Percentiles rank a stretch among this genome's conserved stretches.
These are phyloP conservation scores for Drechmeria coniospora DNA, from an alignment of 2,329 filamentous ascomycete species.

Conservation along the genomic window DNA sequence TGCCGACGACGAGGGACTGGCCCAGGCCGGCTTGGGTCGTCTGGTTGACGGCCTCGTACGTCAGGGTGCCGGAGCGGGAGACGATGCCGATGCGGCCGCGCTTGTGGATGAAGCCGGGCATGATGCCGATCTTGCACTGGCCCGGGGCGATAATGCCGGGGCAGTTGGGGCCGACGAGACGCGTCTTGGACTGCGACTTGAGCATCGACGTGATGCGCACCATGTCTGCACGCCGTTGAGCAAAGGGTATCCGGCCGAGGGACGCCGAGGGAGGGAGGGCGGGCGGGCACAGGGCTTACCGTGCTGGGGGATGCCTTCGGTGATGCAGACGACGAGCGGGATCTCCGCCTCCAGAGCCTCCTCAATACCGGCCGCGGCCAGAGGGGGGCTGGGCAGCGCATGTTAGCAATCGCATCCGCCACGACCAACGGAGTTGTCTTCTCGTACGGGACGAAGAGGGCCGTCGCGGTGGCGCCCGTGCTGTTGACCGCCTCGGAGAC, in stretches of 20 bases:
- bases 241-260: slow-evolving; percentile 2
- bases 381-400: slow-evolving; percentile 53
- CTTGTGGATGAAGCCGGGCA: slow-evolving; percentile 99
- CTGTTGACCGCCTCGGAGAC: slow-evolving; percentile 80
- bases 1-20: slow-evolving; percentile 95
- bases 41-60: slow-evolving; percentile 99
- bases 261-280: slow-evolving; percentile 3
- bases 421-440: slow-evolving; percentile 3
- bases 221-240: slow-evolving; percentile 53
- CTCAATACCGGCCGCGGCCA: slow-evolving; percentile 90
- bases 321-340: slow-evolving; percentile 91
- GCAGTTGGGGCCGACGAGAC: slow-evolving; percentile 94
- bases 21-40: slow-evolving; percentile 93
- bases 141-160: slow-evolving; percentile 89
- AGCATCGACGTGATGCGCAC: slow-evolving; percentile 96
- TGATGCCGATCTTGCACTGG: slow-evolving; percentile 99
- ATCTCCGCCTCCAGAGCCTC: slow-evolving; percentile 91
- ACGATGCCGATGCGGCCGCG: slow-evolving; percentile 97
- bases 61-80: slow-evolving; percentile 92
- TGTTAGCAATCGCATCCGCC: slow-evolving; percentile 4
- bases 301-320: slow-evolving; percentile 94
- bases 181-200: slow-evolving; percentile 94
- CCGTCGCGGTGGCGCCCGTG: slow-evolving; percentile 80
- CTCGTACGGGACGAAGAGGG: slow-evolving; percentile 85
- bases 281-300: too few species aligned